Evolutionary conservation across 2,329 filamentous ascomycete species (phyloP), one percentile per base, ranked within the genome.

Genomic region (Penicillium sp.): DNA sequence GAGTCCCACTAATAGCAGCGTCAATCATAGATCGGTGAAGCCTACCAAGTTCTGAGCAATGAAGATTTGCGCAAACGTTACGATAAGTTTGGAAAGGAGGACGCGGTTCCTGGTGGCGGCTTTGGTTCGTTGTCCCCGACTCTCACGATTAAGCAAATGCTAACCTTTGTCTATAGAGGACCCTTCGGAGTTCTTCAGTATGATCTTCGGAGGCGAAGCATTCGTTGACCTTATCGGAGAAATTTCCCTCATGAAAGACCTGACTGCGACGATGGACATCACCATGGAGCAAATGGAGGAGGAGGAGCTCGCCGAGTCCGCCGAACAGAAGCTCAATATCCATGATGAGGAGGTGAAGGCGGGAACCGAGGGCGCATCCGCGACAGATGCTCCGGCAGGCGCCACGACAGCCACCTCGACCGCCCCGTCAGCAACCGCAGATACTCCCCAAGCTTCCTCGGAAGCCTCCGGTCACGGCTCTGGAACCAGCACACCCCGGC

Each of bases 261-360:
- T 99, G 54, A 98, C 93, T 19, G 91, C 92, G 70, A 96, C 93
- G 45, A 98, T 99, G 93, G 95, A 99, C 70, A 98, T 99, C 65
- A 93, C 91, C 21, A 93, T 92, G 87, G 83, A 90, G 55, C 87
- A 87, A 59, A 86, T 87, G 74, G 90, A 91, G 68, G 88, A 90
- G 65, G 86, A 88, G 60, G 87, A 81, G 27, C 79, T 82, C 37
- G 83, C 82, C 5, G 81, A 83, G 16, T 79, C 79, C 3, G 79
- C 80, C n/a, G 78, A 79, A 55, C 72, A 76, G 58, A 79, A 80
- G 42, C 64, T 79, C 7, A 70, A 80, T 53, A 69, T 79, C 16
- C 77, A 79, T 21, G 78, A 81, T 9, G 66, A 71, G 33, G 76
- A 79, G 45, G 76, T 75, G 13, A 78, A 78, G 59, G 74, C 74